Evolutionary conservation across 2,329 filamentous ascomycete species (phyloP).

Genomic region (Neofusicoccum ribis): DNA sequence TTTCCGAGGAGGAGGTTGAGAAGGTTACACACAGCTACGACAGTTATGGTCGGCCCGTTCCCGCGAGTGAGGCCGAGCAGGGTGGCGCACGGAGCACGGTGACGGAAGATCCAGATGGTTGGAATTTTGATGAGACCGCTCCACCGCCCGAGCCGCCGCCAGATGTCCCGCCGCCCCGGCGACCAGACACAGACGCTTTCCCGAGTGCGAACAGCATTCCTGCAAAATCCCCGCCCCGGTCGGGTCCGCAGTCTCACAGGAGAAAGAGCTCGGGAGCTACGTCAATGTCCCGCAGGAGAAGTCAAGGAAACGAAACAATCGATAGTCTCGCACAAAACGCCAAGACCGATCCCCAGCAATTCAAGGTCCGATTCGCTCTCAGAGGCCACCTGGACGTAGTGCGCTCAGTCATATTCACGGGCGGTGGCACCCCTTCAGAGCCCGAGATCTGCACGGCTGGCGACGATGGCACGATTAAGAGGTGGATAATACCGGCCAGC

Average conservation of each 20-base stretch:
- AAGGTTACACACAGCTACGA: conserved; percentile 62
- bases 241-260: conserved; percentile 66
- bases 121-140: conserved; percentile 88
- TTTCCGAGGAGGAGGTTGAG: conserved; percentile 57
- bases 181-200: conserved; percentile 86
- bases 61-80: conserved; percentile 44
- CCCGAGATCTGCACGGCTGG: conserved; percentile 96
- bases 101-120: conserved; percentile 67
- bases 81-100: conserved; percentile 39
- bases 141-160: conserved; percentile 58
- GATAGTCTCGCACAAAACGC: conserved; percentile 42
- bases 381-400: conserved; percentile 93
- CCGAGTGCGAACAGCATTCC: conserved; percentile 75
- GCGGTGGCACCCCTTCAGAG: conserved; percentile 90
- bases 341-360: conserved; percentile 71
- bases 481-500: conserved; percentile 88
- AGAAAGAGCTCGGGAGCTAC: conserved; percentile 70
- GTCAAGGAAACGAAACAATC: conserved; percentile 62
- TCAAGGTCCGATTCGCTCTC: conserved; percentile 90
- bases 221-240: conserved; percentile 75
- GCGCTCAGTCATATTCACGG: conserved; percentile 92
- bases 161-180: conserved; percentile 55
- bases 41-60: conserved; percentile 55
- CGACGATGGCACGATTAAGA: conserved; percentile 93
- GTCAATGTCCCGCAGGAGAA: conserved; percentile 63